Evolutionary conservation across 2,329 filamentous ascomycete species (phyloP).

Genomic region (Diplodia corticola): DNA sequence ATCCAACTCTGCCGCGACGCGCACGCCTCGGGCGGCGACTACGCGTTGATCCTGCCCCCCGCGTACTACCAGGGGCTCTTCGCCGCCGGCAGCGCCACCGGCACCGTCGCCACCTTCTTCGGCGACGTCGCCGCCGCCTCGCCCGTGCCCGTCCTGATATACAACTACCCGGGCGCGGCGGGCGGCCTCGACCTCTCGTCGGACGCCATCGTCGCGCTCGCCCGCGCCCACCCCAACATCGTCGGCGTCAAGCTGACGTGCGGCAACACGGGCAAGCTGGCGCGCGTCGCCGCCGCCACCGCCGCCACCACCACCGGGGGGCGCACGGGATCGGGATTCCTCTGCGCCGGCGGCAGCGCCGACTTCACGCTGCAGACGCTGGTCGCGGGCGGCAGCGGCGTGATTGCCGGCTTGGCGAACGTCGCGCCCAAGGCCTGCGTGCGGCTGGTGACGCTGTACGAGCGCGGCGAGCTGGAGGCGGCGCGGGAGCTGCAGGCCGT

Average conservation of each 20-base stretch:
- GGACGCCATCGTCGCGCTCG: slow-evolving; percentile 60
- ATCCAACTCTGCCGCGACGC: slow-evolving; percentile 70
- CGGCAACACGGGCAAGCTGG: slow-evolving; percentile 69
- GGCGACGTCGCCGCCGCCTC: slow-evolving; percentile 62
- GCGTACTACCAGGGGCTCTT: slow-evolving; percentile 73
- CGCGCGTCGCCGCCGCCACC: slow-evolving; percentile 59
- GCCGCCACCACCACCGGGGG: slow-evolving; percentile 39
- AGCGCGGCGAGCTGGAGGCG: slow-evolving; percentile 59
- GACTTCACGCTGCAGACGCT: slow-evolving; percentile 73
- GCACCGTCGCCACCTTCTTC: slow-evolving; percentile 65
- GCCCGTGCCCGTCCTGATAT: slow-evolving; percentile 66
- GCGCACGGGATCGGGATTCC: slow-evolving; percentile 58
- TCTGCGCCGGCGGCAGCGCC: slow-evolving; percentile 70
- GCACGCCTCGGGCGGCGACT: slow-evolving; percentile 68
- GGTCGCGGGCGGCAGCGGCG: slow-evolving; percentile 68
- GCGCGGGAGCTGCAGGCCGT: slow-evolving; percentile 65
- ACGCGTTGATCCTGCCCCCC: slow-evolving; percentile 73
- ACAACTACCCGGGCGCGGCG: slow-evolving; percentile 68
- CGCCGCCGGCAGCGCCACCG: slow-evolving; percentile 60
- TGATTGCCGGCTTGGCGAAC: slow-evolving; percentile 72
- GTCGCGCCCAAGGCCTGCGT: slow-evolving; percentile 67
- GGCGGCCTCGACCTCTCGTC: slow-evolving; percentile 65
- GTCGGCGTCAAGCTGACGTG: slow-evolving; percentile 70
- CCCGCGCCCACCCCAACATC: slow-evolving; percentile 63
- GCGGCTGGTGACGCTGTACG: slow-evolving; percentile 61